Percentiles rank a stretch among this genome's conserved stretches.
phyloP scores from a whole-genome alignment of 306 rosid genomes.

The Calophaca sinica region DNA sequence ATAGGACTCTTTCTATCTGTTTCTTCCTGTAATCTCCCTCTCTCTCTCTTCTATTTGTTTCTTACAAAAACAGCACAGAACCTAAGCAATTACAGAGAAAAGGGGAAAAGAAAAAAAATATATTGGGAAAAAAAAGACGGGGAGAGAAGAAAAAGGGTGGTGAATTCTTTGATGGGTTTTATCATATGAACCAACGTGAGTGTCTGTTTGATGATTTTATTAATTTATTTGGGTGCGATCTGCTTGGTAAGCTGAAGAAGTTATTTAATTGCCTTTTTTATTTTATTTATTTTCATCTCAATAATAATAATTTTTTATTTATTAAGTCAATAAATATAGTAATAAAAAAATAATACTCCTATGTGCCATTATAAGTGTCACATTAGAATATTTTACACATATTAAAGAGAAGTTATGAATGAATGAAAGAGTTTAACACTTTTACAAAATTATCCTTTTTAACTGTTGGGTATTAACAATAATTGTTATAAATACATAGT shows the following conservation, averaged over 20 bases:
- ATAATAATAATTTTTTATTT: background rate
- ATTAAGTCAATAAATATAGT: conserved; percentile 1
- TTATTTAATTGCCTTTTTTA: conserved; percentile 34
- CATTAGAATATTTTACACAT: too few species aligned
- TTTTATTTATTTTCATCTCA: background rate
- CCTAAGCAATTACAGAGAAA: conserved; percentile 63
- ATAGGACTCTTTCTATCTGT: conserved; percentile 55
- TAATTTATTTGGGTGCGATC: conserved; percentile 84
- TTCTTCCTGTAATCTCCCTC: conserved; percentile 19
- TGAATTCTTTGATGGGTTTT: conserved; percentile 79
- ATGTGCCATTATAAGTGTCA: too few species aligned
- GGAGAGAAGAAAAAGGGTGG: conserved; percentile 51
- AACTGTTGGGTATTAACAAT: too few species aligned
- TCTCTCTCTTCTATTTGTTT: background rate
- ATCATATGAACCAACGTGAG: conserved; percentile 54
- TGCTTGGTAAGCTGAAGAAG: conserved; percentile 75
- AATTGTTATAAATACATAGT: too few species aligned
- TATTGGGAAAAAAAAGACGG: conserved; percentile 25
- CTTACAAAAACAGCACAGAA: conserved; percentile 39
- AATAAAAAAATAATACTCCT: too few species aligned
- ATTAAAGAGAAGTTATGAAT: too few species aligned
- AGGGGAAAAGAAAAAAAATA: background rate
- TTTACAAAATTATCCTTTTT: too few species aligned
- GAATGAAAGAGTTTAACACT: too few species aligned
- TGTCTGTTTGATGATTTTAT: conserved; percentile 67